Percentiles rank a stretch among this genome's conserved stretches.
phyloP scores from a whole-genome alignment of 116 monocot species.

The Cymodocea nodosa region DNA sequence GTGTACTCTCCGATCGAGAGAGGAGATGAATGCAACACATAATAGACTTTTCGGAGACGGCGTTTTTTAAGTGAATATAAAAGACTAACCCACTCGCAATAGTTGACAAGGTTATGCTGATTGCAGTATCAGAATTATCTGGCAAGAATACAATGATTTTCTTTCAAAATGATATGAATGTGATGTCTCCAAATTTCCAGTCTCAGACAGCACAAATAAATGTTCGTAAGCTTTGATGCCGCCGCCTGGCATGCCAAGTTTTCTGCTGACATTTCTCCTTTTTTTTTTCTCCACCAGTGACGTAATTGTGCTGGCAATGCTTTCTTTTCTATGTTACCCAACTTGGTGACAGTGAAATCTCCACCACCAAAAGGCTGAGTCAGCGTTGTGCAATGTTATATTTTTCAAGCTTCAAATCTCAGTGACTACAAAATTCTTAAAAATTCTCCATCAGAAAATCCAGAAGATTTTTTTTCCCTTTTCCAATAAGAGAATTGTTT shows the following conservation, averaged over 20 bases:
- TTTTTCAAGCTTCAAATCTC: neutral
- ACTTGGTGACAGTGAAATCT: neutral
- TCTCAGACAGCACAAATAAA: neutral
- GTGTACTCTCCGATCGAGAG: too few relatives aligned
- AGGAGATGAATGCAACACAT: too few relatives aligned
- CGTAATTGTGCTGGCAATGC: neutral
- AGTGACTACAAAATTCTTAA: too few relatives aligned
- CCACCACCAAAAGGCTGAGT: neutral
- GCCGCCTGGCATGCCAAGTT: constrained; percentile 4
- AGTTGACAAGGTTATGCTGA: too few relatives aligned
- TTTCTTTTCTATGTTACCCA: neutral
- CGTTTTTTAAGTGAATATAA: too few relatives aligned
- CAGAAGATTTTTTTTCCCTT: too few relatives aligned
- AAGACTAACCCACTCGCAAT: too few relatives aligned
- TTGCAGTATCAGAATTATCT: too few relatives aligned
- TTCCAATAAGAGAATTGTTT: too few relatives aligned
- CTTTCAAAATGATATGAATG: neutral
- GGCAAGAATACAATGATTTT: too few relatives aligned
- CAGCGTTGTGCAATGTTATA: neutral
- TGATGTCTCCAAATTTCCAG: neutral
- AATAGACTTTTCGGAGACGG: too few relatives aligned
- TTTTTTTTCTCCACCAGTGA: neutral
- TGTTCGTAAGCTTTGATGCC: neutral
- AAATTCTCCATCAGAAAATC: too few relatives aligned
- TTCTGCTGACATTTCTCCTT: neutral